phyloP scores from a whole-genome alignment of 106 monocot species.

The Gastrodia elata region DNA sequence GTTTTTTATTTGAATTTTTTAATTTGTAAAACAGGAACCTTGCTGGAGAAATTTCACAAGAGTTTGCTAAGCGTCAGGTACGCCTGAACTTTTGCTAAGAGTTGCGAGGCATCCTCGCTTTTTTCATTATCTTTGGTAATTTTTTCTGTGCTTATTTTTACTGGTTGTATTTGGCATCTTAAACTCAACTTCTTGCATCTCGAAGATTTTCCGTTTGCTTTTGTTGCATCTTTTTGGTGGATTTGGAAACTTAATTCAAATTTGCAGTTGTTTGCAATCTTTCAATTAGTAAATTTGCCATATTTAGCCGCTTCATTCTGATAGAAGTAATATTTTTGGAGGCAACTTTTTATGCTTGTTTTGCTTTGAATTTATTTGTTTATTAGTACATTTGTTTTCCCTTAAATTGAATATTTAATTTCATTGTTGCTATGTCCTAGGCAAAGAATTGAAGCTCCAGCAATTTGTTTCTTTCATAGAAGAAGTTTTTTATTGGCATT shows the following conservation, averaged over 20 bases:
- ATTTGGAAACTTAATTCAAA: neutral
- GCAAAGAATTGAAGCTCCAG: neutral
- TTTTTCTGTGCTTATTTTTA: neutral
- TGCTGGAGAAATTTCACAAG: slow-evolving; percentile 95
- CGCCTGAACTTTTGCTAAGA: slow-evolving; percentile 5
- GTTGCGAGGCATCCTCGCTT: neutral
- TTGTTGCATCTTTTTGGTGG: neutral
- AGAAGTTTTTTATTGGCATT: neutral
- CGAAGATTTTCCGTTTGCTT: neutral
- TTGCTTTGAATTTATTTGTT: neutral
- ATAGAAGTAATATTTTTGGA: neutral
- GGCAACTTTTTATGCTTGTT: neutral
- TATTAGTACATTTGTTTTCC: neutral
- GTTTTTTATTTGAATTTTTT: neutral
- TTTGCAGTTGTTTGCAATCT: neutral
- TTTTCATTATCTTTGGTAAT: neutral
- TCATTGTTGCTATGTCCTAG: neutral
- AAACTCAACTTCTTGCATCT: neutral
- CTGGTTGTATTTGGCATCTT: neutral
- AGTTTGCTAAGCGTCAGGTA: slow-evolving; percentile 85
- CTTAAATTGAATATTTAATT: slow-evolving; percentile 3
- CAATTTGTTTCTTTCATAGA: neutral
- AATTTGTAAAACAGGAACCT: slow-evolving; percentile 52
- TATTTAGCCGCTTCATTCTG: neutral
- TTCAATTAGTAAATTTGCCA: neutral